Base-by-base conservation (phyloP, 2,329 filamentous ascomycete genomes). In the Xylaria sp. region DNA sequence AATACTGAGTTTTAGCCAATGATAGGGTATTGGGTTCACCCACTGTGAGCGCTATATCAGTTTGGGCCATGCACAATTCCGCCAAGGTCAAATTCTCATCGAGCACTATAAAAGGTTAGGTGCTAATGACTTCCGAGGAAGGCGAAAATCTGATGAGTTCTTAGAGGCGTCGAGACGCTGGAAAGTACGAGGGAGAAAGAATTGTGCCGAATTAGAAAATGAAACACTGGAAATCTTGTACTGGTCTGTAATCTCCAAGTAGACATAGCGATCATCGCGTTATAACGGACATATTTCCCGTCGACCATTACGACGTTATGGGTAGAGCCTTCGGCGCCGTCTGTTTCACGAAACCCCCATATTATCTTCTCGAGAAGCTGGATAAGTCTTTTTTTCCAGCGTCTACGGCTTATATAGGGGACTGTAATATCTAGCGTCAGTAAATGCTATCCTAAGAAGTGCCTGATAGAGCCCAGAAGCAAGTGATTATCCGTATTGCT, bases 401-500 rank as follows among this genome's bases (percentile, higher is more conserved):
- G n/a, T 8, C 1, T 1, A 9, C 31, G 13, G 17, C 1, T n/a
- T 9, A 2, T 27, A 1, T 1, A 9, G 7, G 8, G 6, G 8
- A 53, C 58, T 62, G n/a, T 35, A 17, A 31, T 2, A 41, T 17
- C 8, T 19, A 15, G 33, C 1, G 17, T 48, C 3, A 48, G 44
- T 31, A 4, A 10, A 15, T 7, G 11, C 15, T 6, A 29, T 29
- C 23, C 25, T 29, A 29, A 29, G 5, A n/a, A 17, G 25, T 5
- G 17, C 17, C 29, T 15, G 11, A 13, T 33, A 2, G 4, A 5
- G 17, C 15, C 17, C 10, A 33, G 6, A 21, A 13, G 27, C 4
- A 33, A 48, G 6, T 9, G 25, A 21, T 15, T 33, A 3, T 33
- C 25, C n/a, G 11, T 23, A 11, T 29, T 43, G 33, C 57, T 49